Evolutionary conservation across 768 basidiomycete species (phyloP).

Genomic region (Leccinum obscurum): DNA sequence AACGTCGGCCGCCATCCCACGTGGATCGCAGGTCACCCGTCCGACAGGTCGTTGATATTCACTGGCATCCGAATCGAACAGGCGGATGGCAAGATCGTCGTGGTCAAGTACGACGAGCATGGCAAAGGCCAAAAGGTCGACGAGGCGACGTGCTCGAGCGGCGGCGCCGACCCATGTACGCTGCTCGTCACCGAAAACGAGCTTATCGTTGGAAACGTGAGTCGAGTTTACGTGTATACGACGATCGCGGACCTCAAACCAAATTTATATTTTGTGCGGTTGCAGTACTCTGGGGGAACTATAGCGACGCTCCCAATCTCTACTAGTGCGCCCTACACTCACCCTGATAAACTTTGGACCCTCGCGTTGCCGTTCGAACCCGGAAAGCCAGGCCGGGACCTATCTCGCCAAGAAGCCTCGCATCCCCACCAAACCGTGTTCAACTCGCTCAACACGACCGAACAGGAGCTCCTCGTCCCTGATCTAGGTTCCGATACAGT

Average conservation of each 20-base stretch:
- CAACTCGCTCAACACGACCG: too few relatives aligned
- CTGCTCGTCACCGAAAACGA: conserved; percentile 56
- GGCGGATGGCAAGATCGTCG: conserved; percentile 61
- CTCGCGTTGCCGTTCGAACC: too few relatives aligned
- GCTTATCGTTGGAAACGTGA: conserved; percentile 70
- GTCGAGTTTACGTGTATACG: conserved; percentile 29
- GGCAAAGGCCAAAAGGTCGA: conserved; percentile 47
- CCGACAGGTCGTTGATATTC: conserved; percentile 57
- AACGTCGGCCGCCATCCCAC: conserved; percentile 66
- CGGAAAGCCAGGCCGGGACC: too few relatives aligned
- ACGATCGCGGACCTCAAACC: neutral
- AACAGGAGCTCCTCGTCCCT: too few relatives aligned
- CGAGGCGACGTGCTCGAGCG: conserved; percentile 44
- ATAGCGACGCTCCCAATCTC: too few relatives aligned
- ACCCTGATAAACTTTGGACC: too few relatives aligned
- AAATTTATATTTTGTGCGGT: too few relatives aligned
- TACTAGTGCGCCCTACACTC: too few relatives aligned
- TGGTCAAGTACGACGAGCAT: conserved; percentile 54
- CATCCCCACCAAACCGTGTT: too few relatives aligned
- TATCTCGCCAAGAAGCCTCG: too few relatives aligned
- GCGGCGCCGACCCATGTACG: conserved; percentile 65
- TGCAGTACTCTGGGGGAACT: too few relatives aligned
- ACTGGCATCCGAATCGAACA: conserved; percentile 58
- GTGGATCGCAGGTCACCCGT: conserved; percentile 69
- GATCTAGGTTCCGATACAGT: too few relatives aligned